These are phyloP conservation scores for Dendrobium nobile DNA, from an alignment of 106 monocot genomes.

Conservation along the genomic window DNA sequence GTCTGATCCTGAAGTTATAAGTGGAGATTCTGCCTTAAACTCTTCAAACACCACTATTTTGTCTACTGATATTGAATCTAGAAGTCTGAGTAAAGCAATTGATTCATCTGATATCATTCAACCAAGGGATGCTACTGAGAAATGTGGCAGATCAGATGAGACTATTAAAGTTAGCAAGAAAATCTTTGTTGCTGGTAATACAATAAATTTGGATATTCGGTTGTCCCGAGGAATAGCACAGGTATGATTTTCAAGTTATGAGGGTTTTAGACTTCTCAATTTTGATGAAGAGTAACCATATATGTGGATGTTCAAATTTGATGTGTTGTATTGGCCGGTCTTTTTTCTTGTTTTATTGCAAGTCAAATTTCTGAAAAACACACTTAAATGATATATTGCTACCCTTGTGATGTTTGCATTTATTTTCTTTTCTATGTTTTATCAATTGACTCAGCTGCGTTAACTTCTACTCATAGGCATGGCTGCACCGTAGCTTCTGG, in stretches of 20 bases:
- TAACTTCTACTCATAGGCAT: neutral
- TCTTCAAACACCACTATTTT: neutral
- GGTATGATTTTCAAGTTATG: slow-evolving; percentile 23
- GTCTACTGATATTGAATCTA: slow-evolving; percentile 16
- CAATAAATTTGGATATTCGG: slow-evolving; percentile 82
- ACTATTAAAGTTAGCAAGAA: slow-evolving; percentile 27
- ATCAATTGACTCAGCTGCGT: neutral
- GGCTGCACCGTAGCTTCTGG: neutral
- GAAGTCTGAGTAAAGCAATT: slow-evolving; percentile 24
- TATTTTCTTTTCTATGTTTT: neutral
- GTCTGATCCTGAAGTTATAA: neutral
- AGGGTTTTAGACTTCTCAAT: neutral
- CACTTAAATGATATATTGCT: too few species aligned
- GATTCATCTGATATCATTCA: slow-evolving; percentile 30
- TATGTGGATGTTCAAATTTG: neutral
- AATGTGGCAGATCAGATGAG: slow-evolving; percentile 17
- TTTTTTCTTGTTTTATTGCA: too few species aligned
- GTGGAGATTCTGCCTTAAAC: neutral
- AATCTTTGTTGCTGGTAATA: slow-evolving; percentile 30
- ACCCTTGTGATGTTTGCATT: too few species aligned
- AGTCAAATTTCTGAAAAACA: too few species aligned
- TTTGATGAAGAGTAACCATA: neutral
- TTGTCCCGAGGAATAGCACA: slow-evolving; percentile 78
- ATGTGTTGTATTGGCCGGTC: neutral
- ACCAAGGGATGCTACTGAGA: slow-evolving; percentile 20